Conservation (phyloP, 768 basidiomycete species). For the Boletus huronensis region DNA sequence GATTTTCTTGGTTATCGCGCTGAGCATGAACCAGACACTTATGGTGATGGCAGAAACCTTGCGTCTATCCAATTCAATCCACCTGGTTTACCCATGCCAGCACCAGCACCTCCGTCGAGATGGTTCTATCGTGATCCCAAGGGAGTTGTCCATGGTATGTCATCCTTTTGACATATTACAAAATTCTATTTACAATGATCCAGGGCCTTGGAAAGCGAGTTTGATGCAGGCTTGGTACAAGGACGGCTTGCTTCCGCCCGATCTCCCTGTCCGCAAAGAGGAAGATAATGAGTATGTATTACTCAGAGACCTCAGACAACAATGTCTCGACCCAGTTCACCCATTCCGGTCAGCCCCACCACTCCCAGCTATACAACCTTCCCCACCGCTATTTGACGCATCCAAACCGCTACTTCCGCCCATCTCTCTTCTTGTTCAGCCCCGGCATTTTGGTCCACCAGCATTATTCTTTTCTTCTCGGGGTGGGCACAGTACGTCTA, state of each 20-base stretch:
- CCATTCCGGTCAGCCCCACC: slow-evolving; percentile 59
- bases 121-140: slow-evolving; percentile 89
- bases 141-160: slow-evolving; percentile 70
- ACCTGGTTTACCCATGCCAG: slow-evolving; percentile 73
- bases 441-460: slow-evolving; percentile 81
- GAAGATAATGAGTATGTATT: slow-evolving; percentile 65
- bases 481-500: slow-evolving; percentile 85
- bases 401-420: slow-evolving; percentile 62
- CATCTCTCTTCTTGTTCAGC: slow-evolving; percentile 74
- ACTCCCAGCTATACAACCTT: slow-evolving; percentile 33
- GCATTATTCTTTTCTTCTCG: slow-evolving; percentile 84
- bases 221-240: slow-evolving; percentile 90
- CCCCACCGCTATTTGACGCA: slow-evolving; percentile 30
- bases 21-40: slow-evolving; percentile 55
- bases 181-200: slow-evolving; percentile 9
- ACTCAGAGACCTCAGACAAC: slow-evolving; percentile 71
- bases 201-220: slow-evolving; percentile 85
- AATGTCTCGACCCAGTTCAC: slow-evolving; percentile 77
- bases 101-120: slow-evolving; percentile 60
- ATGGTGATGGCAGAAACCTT: slow-evolving; percentile 44
- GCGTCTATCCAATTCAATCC: slow-evolving; percentile 70
- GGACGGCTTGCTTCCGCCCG: slow-evolving; percentile 76
- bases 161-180: neutral
- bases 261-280: slow-evolving; percentile 77
- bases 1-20: slow-evolving; percentile 70